Evolutionary conservation across 352 stramenopile genomes (phyloP).

Genomic region (Pythium brachiatum): DNA sequence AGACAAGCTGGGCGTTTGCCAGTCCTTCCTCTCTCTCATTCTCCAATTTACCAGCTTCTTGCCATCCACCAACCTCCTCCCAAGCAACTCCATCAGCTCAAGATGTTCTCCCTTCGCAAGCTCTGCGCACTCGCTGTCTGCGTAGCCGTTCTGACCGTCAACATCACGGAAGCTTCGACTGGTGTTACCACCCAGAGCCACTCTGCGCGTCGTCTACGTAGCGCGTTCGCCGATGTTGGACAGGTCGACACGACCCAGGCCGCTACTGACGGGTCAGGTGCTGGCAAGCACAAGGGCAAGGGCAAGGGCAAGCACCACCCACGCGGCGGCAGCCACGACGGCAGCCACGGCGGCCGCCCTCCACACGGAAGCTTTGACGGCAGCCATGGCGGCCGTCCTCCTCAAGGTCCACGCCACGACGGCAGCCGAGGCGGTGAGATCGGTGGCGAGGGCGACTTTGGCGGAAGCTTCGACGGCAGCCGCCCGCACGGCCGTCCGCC

Average conservation of each 20-base stretch:
- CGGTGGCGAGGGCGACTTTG: neutral
- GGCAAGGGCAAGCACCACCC: neutral
- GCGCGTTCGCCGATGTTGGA: neutral
- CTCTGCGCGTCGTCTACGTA: neutral
- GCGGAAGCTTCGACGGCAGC: constrained; percentile 4
- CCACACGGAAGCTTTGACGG: neutral
- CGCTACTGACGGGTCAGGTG: neutral
- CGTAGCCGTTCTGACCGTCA: neutral
- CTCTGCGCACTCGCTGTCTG: constrained; percentile 2
- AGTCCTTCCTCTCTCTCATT: no score
- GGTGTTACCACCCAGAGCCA: neutral
- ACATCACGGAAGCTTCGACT: neutral
- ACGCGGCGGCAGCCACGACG: constrained; percentile 1
- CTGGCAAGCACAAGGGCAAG: neutral
- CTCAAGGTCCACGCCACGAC: neutral
- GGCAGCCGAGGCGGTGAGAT: constrained; percentile 5
- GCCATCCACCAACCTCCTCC: no score
- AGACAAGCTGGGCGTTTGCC: no score
- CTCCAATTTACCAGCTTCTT: no score
- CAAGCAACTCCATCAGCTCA: no score
- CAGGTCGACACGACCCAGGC: neutral
- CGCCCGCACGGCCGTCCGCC: neutral
- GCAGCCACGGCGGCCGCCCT: neutral
- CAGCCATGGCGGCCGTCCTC: neutral
- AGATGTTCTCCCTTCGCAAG: constrained; percentile 12